Base-by-base conservation (phyloP, 2,329 filamentous ascomycete genomes). In the Nigrospora oryzae region DNA sequence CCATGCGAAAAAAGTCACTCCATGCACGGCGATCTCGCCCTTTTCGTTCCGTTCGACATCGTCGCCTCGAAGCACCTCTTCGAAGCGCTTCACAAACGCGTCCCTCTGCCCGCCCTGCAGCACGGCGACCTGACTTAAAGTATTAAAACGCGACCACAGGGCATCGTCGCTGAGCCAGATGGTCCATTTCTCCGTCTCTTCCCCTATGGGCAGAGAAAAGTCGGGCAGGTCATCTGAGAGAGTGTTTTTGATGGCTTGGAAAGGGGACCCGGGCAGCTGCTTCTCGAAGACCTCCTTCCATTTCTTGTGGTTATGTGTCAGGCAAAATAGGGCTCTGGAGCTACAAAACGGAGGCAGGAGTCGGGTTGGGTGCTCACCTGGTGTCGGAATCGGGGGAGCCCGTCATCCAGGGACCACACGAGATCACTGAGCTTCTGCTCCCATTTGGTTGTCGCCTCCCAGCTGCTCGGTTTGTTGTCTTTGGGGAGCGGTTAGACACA, bases 211-310 rank as follows among this genome's bases (percentile, higher is more conserved):
- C 33, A 82, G 66, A 12, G 76, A 71, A 56, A 88, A 88, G 30
- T 64, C 56, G 0, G 69, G 70, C 17, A 65, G 55, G 33, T 64
- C 58, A 17, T 64, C 59, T 7, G 59, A 54, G 17, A 71, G 55
- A 4, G 63, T 67, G 46, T 69, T 62, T 44, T 56, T 65, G 40
- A 81, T 58, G 28, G 73, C 69, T 48, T 75, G 70, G n/a, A 77
- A 48, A 2, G 75, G 74, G 36, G 68, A 76, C 32, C 61, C 66
- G 43, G 73, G 66, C 7, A 75, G 60, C 55, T 85, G 79, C 11
- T 73, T 64, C 33, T 80, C 75, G 52, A 89, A 87, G 2, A 83
- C 74, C 13, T 75, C 58, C 49, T 73, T 73, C 85, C 84, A 89
- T 55, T 73, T 61, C 51, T 70, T 11, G 11, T 14, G 34, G 34